Base-by-base conservation (phyloP, 164 flowering plant species). In the Cinnamomum chago region DNA sequence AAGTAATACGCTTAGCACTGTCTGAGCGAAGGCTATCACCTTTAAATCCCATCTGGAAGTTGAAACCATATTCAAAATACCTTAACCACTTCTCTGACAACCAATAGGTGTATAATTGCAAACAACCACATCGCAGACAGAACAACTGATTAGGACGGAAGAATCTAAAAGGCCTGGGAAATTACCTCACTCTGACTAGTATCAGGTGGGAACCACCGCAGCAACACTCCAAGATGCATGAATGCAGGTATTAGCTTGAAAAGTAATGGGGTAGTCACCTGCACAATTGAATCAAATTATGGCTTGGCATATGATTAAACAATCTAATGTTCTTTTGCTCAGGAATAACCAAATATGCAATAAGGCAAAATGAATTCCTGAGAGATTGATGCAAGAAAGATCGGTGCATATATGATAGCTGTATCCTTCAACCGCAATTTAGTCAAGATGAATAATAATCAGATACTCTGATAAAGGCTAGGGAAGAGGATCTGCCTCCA, bases 261-360 rank as follows among this genome's bases (percentile, higher is more conserved):
- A 71, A 92, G 93, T 69, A 94, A 86, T 22, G 97, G 97, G n/a
- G 96, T 92, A 3, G 98, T 94, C 79, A 94, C 94, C 98, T 94
- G 89, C 79, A 76, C 17, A 17, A 22, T 64, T 30, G 47, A 40
- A 40, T 40, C 11, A 40, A 40, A 40, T 40, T 40, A 40, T 40
- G 47, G 47, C 47, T 40, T 40, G 47, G 47, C 47, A 40, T 40
- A 40, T 40, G 47, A 1, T 9, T 40, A 9, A 40, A 40, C 47
- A 40, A 40, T 40, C 47, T 0, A 40, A 9, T 40, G 10, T 50
- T 67, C 30, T 30, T 15, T 12, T 11, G 9, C n/a, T 15, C 9
- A 25, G 69, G 50, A 64, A 64, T 17, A 15, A 14, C 18, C 15
- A 67, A 67, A 18, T 17, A 28, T 67, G 50, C 69, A 66, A 28